phyloP scores from a whole-genome alignment of 768 basidiomycete genomes.

The Cystofilobasidium ferigula region DNA sequence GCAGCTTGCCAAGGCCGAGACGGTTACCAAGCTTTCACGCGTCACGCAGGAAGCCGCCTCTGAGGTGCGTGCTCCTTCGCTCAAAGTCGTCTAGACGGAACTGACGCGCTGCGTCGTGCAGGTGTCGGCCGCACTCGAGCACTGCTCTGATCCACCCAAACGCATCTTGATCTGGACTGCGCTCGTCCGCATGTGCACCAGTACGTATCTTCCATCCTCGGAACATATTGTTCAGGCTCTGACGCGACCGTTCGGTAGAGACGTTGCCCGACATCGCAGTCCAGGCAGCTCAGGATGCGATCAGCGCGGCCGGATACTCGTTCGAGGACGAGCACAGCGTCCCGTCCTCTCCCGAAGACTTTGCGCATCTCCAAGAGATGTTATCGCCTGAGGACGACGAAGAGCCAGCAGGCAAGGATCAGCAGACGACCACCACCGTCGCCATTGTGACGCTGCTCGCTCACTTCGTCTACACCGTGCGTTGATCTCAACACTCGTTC shows the following conservation, averaged over 20 bases:
- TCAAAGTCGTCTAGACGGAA: too few species aligned
- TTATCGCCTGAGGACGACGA: too few species aligned
- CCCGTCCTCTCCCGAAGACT: neutral
- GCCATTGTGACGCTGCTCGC: neutral
- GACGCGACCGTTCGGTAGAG: neutral
- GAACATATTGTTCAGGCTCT: neutral
- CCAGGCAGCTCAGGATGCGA: neutral
- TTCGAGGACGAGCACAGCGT: neutral
- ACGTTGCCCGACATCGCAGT: neutral
- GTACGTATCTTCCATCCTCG: neutral
- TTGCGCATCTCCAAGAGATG: neutral
- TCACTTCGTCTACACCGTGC: neutral
- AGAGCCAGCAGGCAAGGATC: neutral
- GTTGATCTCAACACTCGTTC: neutral
- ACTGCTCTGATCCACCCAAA: neutral
- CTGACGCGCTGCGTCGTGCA: neutral
- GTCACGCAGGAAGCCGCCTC: neutral
- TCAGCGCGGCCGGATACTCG: neutral
- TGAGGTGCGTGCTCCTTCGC: neutral
- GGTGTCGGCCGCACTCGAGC: neutral
- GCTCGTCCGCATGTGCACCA: neutral
- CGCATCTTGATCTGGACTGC: neutral
- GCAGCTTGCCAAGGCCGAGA: constrained; percentile 1
- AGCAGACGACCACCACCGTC: neutral
- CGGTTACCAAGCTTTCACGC: neutral